Conservation (phyloP, 805 yeast species). For the Wickerhamiella spandovensis region DNA sequence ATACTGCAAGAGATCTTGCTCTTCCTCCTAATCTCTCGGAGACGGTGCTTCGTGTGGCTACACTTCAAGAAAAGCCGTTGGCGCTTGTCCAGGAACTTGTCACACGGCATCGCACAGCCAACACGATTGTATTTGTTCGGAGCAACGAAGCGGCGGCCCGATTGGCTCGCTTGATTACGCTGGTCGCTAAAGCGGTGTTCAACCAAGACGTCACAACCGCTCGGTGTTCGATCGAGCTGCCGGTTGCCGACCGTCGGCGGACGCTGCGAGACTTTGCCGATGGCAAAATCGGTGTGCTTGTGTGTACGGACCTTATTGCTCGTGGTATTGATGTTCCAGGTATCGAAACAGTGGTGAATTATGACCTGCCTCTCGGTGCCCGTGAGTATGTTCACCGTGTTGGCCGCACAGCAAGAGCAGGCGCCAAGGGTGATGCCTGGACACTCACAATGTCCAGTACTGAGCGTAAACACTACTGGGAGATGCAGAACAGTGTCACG, state of each 20-base stretch:
- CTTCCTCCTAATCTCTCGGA: conserved; percentile 28
- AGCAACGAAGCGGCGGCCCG: conserved; percentile 84
- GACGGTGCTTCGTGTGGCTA: conserved; percentile 21
- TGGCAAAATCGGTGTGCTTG: conserved; percentile 38
- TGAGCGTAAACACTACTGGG: conserved; percentile 42
- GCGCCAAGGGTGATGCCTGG: conserved; percentile 59
- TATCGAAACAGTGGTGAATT: conserved; percentile 67
- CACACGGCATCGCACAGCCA: conserved; percentile 14
- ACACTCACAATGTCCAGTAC: conserved; percentile 65
- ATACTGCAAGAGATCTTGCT: conserved; percentile 21
- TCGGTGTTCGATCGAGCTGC: conserved; percentile 28
- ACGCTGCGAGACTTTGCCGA: conserved; percentile 46
- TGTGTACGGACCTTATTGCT: conserved; percentile 85
- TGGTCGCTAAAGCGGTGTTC: conserved; percentile 26
- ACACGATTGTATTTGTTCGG: conserved; percentile 51
- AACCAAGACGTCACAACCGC: conserved; percentile 14
- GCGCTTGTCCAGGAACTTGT: conserved; percentile 44
- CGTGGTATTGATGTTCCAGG: conserved; percentile 79
- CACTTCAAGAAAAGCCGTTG: conserved; percentile 51
- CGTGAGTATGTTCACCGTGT: conserved; percentile 92
- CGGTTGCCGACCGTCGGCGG: conserved; percentile 35
- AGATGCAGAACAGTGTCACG: conserved; percentile 21
- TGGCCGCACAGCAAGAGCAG: conserved; percentile 96
- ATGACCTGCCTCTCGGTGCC: conserved; percentile 77
- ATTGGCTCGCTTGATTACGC: conserved; percentile 44